Percentiles rank a stretch among this genome's conserved stretches.
These are phyloP conservation scores for Trichoderma atroviride DNA, from an alignment of 2,329 filamentous ascomycete species.

Conservation along the genomic window DNA sequence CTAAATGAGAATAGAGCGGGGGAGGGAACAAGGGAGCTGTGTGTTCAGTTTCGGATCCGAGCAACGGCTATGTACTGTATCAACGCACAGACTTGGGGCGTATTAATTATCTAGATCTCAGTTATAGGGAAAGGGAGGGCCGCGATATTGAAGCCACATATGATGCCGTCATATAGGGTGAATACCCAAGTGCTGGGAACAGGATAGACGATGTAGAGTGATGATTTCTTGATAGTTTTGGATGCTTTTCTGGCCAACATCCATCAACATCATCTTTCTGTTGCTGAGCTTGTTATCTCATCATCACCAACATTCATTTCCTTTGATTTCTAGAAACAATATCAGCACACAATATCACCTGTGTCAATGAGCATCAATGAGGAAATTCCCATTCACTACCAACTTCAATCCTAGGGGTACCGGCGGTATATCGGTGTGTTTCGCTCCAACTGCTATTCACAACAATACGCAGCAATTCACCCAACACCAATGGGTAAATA, in stretches of 20 bases:
- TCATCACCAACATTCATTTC: background rate
- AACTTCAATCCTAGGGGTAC: background rate
- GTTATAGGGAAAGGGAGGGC: background rate
- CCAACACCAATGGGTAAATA: background rate
- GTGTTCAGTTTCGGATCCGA: background rate
- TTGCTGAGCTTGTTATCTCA: background rate
- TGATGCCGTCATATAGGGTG: background rate
- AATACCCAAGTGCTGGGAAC: background rate
- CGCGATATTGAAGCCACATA: background rate
- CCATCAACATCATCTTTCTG: background rate
- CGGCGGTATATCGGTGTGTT: background rate
- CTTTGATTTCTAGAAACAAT: background rate
- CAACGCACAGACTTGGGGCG: background rate
- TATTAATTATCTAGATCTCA: background rate
- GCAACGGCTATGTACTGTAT: slow-evolving; percentile 11
- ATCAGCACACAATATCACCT: background rate
- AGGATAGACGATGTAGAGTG: background rate
- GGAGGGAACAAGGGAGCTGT: background rate
- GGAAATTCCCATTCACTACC: background rate
- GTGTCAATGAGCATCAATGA: background rate
- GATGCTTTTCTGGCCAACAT: background rate
- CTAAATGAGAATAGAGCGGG: background rate
- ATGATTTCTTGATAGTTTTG: background rate
- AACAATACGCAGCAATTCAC: background rate
- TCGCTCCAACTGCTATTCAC: background rate